A percentile compares a stretch with the other conserved stretches of the same genome.
These are phyloP conservation scores for Blastobotrys petasosporus DNA, from an alignment of 1,139 yeast species.

Conservation along the genomic window DNA sequence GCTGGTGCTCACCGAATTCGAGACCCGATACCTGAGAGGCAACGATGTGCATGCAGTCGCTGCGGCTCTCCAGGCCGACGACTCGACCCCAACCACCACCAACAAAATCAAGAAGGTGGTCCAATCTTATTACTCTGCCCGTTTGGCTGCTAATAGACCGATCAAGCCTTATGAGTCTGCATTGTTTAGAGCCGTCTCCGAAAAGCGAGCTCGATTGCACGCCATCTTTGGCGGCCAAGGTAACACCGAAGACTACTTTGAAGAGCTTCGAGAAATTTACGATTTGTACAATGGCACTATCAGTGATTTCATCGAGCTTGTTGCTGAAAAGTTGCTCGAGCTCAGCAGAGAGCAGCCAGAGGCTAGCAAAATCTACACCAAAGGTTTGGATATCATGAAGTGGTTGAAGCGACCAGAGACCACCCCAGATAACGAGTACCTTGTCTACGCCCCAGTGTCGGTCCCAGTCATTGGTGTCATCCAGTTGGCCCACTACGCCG, in stretches of 20 bases:
- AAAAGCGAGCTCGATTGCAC: slow-evolving; percentile 53
- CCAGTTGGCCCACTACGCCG: slow-evolving; percentile 88
- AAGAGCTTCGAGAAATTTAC: slow-evolving; percentile 85
- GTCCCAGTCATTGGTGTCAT: slow-evolving; percentile 95
- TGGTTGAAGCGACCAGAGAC: slow-evolving; percentile 84
- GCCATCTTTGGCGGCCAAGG: slow-evolving; percentile 99
- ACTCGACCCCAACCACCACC: slow-evolving; percentile 57
- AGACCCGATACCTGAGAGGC: slow-evolving; percentile 65
- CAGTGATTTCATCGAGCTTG: slow-evolving; percentile 60
- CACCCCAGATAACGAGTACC: slow-evolving; percentile 86
- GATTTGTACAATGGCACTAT: slow-evolving; percentile 70
- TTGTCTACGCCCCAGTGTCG: slow-evolving; percentile 85
- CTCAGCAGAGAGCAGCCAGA: slow-evolving; percentile 69
- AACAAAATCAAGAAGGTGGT: slow-evolving; percentile 68
- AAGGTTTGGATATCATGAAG: slow-evolving; percentile 79
- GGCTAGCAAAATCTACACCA: slow-evolving; percentile 84
- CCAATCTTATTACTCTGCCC: slow-evolving; percentile 60
- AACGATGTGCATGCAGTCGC: slow-evolving; percentile 90
- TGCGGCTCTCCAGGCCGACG: slow-evolving; percentile 52
- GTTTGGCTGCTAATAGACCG: slow-evolving; percentile 45
- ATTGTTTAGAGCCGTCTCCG: slow-evolving; percentile 54
- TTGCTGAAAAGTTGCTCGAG: slow-evolving; percentile 61
- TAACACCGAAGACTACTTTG: slow-evolving; percentile 94
- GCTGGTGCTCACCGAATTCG: slow-evolving; percentile 74
- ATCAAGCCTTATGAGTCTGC: slow-evolving; percentile 57